A percentile compares a stretch with the other conserved stretches of the same genome.
phyloP scores from a whole-genome alignment of 768 basidiomycete genomes.

The Xanthoconium purpureum region DNA sequence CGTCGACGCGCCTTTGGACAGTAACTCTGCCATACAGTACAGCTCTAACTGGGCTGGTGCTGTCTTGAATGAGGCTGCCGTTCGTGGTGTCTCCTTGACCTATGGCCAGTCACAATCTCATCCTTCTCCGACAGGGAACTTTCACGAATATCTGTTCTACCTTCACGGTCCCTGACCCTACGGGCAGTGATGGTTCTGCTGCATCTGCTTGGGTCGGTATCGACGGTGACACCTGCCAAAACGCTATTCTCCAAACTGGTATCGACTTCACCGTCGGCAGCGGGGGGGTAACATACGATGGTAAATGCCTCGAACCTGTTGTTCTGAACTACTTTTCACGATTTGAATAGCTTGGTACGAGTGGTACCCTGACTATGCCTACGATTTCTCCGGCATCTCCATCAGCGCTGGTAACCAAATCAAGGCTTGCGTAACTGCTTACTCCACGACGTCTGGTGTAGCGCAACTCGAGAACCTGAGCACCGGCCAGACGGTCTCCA shows the following conservation, averaged over 20 bases:
- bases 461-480: conserved; percentile 21
- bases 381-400: conserved; percentile 13
- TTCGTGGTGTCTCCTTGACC: not conserved
- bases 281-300: conserved; percentile 8
- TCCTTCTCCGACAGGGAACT: conserved; percentile 11
- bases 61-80: conserved; percentile 4
- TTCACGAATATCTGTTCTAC: conserved; percentile 19
- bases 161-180: conserved; percentile 18
- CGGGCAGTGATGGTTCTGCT: conserved; percentile 2
- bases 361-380: conserved; percentile 18
- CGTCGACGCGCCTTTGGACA: not conserved
- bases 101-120: not conserved
- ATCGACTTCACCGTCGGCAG: conserved; percentile 6
- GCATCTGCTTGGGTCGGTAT: conserved; percentile 26
- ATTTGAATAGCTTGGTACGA: conserved; percentile 20
- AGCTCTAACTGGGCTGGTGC: conserved; percentile 22
- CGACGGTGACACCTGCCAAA: conserved; percentile 15
- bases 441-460: conserved; percentile 18
- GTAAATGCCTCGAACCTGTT: not conserved
- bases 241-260: conserved; percentile 21
- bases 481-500: conserved; percentile 2
- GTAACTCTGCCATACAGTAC: conserved; percentile 10
- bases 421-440: conserved; percentile 14
- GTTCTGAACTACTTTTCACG: not conserved
- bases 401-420: conserved; percentile 18